Base-by-base conservation (phyloP, 2,329 filamentous ascomycete species). In the Clarireedia hainanense region DNA sequence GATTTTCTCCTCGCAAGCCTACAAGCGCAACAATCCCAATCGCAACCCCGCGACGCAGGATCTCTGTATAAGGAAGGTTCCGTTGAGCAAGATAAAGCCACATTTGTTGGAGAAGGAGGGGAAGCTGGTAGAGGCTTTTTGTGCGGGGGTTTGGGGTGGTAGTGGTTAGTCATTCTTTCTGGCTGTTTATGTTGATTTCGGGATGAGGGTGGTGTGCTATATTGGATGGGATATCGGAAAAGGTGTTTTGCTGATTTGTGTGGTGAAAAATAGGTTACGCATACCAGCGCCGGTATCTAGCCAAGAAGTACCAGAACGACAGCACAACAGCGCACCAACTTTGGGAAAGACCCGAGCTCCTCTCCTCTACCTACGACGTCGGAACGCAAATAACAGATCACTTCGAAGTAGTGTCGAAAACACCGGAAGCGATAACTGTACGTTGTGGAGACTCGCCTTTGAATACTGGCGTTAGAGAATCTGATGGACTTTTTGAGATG, bases 341-440 rank as follows among this genome's bases (percentile, higher is more conserved):
- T 1, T 89, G 85, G 83, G 75, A 77, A 2, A 72, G 68, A 3
- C 69, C 76, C 10, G 75, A 84, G 51, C 76, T 89, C 1, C 68
- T 74, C 5, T 63, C 70, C n/a, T 81, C 75, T 56, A 74, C 62
- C 9, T 89, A 88, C 66, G 77, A 83, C 20, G 74, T 77, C 40
- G 85, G 85, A 36, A 86, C 85, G 1, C 67, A 75, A 42, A 79
- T 89, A 56, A 86, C 81, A 3, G 84, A 89, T 66, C 85, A 89
- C 69, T 89, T 89, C 65, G 83, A 88, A 68, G 84, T 89, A 0
- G 72, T 89, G 1, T 79, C 83, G 52, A 85, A 85, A 70, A 83
- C 79, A 0, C 72, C 78, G 0, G 76, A 75, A 6, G 73, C 76
- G 10, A 84, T 88, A 57, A 75, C 82, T 0, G 76, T 88, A 23